Percentiles rank a stretch among this genome's conserved stretches.
These are phyloP conservation scores for Auxenochlorella protothecoides DNA, from an alignment of 139 green algal species.

Conservation along the genomic window DNA sequence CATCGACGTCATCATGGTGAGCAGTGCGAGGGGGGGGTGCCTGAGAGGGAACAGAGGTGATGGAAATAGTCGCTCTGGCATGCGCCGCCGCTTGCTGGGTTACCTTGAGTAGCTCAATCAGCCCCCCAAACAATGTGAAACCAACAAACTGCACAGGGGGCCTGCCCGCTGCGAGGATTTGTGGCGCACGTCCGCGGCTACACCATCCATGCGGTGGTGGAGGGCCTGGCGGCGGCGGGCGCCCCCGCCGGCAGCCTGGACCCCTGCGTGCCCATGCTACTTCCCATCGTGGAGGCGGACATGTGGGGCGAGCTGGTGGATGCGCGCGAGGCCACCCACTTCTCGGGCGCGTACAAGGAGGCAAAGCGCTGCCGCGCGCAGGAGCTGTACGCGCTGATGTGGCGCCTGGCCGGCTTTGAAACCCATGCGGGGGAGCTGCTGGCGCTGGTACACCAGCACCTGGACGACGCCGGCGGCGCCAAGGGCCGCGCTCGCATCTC, in stretches of 20 bases:
- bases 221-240: conserved; percentile 26
- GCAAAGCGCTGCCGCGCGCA: conserved; percentile 55
- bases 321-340: conserved; percentile 59
- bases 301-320: conserved; percentile 66
- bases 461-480: too few species aligned
- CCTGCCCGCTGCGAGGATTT: conserved; percentile 55
- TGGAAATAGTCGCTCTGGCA: too few species aligned
- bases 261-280: conserved; percentile 36
- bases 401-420: conserved; percentile 44
- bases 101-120: too few species aligned
- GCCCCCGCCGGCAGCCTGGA: conserved; percentile 41
- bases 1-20: conserved; percentile 15
- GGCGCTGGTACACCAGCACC: conserved; percentile 4
- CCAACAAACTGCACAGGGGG: neutral
- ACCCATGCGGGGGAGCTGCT: conserved; percentile 35
- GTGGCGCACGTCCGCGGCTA: conserved; percentile 80
- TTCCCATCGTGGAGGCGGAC: conserved; percentile 70
- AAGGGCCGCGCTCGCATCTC: too few species aligned
- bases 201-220: conserved; percentile 68
- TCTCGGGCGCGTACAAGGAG: conserved; percentile 69
- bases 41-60: too few species aligned
- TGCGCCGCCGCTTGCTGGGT: too few species aligned
- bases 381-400: conserved; percentile 67
- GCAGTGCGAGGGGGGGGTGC: too few species aligned
- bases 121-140: neutral